Conservation (phyloP, 495 filamentous ascomycete genomes). For the Evernia prunastri region DNA sequence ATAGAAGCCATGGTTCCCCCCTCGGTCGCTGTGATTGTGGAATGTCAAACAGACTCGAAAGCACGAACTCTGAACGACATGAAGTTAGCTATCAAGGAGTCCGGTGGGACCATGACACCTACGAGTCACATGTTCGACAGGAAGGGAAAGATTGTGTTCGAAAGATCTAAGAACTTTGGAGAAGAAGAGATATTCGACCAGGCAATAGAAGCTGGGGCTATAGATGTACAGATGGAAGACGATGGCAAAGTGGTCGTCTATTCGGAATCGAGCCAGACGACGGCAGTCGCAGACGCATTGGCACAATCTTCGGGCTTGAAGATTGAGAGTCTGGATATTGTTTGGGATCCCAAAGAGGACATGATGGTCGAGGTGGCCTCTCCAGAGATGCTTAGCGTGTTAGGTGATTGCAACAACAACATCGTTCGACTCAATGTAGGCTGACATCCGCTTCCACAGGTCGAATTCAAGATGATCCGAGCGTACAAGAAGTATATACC, state of each 20-base stretch:
- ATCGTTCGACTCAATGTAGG: slow-evolving; percentile 17
- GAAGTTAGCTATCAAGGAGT: slow-evolving; percentile 57
- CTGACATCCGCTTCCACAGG: slow-evolving; percentile 15
- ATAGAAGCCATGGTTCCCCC: slow-evolving; percentile 79
- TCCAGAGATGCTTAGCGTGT: slow-evolving; percentile 45
- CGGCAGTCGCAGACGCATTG: slow-evolving; percentile 55
- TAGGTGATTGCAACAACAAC: slow-evolving; percentile 46
- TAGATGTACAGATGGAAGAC: slow-evolving; percentile 68
- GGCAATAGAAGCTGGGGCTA: slow-evolving; percentile 77
- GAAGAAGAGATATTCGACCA: slow-evolving; percentile 75
- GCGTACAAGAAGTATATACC: slow-evolving; percentile 60
- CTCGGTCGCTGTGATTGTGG: slow-evolving; percentile 72
- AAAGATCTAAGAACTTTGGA: slow-evolving; percentile 51
- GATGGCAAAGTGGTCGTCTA: slow-evolving; percentile 65
- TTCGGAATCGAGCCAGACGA: slow-evolving; percentile 66
- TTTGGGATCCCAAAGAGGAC: slow-evolving; percentile 80
- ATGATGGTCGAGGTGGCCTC: slow-evolving; percentile 55
- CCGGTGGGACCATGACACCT: slow-evolving; percentile 60
- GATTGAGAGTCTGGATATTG: slow-evolving; percentile 65
- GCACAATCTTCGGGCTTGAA: slow-evolving; percentile 52
- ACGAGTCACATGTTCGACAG: slow-evolving; percentile 80
- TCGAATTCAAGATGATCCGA: slow-evolving; percentile 50
- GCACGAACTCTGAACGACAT: slow-evolving; percentile 64
- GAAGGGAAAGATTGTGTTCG: slow-evolving; percentile 63
- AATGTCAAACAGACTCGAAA: slow-evolving; percentile 78